Evolutionary conservation across 345 rosid species (phyloP), one percentile per base, ranked within the genome.

Genomic region (Excoecaria agallocha): DNA sequence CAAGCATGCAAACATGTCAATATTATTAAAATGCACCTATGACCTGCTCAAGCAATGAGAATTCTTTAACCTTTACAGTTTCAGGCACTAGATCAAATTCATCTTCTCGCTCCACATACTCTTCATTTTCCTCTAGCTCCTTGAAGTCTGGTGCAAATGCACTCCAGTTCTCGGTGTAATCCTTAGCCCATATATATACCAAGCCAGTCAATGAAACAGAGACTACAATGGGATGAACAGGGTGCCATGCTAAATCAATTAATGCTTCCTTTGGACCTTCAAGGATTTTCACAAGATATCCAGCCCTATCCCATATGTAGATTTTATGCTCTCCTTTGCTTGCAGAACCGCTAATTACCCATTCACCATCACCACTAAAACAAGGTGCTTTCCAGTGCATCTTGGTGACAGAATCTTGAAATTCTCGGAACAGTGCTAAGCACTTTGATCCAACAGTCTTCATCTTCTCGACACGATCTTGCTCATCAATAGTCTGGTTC

Each of bases 91-190:
- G 72, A 87, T 95, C 99, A 80, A 95, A 95, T 69, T 95, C 98
- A 78, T 95, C 99, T 83, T 95, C 99, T 3, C 94, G 86, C 86
- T 95, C 98, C 60, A 95, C 91, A 63, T 95, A 95, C 84, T 96
- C 99, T 82, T 96, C 99, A 77, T 96, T 96, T 82, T 96, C 99
- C 87, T 93, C 98, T 6, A 96, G 97, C 89, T 95, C 99, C 80
- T 93, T 95, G 76, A 95, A 95, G 81, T 96, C 99, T 4, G 99
- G 98, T 77, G 99, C 99, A 85, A 96, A 96, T 48, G 99, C 98
- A 77, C 99, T 96, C 99, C 98, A 96, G 68, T 96, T 96, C 84
- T 96, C 99, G 3, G 96, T 91, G 77, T 96, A 90, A 70, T 96
- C 99, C 83, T 96, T 96, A 46, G 98, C 99, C 99, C 99, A 96